A percentile compares a stretch with the other conserved stretches of the same genome.
Evolutionary conservation across 2,329 filamentous ascomycete genomes (phyloP).

Genomic region (Penicillium sumatraense): DNA sequence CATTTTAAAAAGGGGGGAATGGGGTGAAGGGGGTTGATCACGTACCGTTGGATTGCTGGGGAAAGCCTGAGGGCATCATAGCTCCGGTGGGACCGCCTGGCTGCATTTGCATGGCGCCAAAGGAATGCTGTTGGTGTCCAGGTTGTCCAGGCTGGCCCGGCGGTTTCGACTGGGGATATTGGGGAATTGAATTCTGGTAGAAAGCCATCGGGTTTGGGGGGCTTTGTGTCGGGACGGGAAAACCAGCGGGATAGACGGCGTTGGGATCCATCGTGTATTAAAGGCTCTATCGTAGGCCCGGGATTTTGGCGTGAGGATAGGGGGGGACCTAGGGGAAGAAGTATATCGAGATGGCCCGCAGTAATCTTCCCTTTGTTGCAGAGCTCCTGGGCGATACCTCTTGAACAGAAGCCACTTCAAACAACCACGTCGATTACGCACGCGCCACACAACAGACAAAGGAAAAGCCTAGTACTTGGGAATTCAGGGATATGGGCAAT

Average conservation of each 20-base stretch:
- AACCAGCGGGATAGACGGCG: conserved; percentile 34
- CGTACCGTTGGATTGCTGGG: conserved; percentile 42
- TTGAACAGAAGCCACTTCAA: conserved; percentile 11
- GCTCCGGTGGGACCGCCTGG: conserved; percentile 39
- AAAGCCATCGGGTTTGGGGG: conserved; percentile 41
- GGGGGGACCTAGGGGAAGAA: conserved; percentile 7
- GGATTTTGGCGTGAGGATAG: conserved; percentile 13
- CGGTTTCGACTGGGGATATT: conserved; percentile 39
- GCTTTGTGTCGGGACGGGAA: conserved; percentile 40
- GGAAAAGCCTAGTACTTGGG: conserved; percentile 11
- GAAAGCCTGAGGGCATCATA: conserved; percentile 44
- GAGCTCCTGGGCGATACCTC: conserved; percentile 7
- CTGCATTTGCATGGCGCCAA: conserved; percentile 41
- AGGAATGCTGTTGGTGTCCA: conserved; percentile 38
- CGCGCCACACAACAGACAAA: conserved; percentile 20
- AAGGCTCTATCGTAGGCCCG: conserved; percentile 13
- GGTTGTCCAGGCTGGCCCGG: conserved; percentile 36
- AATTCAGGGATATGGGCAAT: conserved; percentile 26
- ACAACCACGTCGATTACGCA: conserved; percentile 20
- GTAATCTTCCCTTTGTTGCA: conserved; percentile 9
- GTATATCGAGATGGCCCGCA: conserved; percentile 18
- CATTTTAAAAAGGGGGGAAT: conserved; percentile 10
- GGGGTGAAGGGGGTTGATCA: conserved; percentile 11
- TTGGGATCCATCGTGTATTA: conserved; percentile 31
- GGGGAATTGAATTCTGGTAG: conserved; percentile 39